A percentile compares a stretch with the other conserved stretches of the same genome.
phyloP scores from a whole-genome alignment of 805 yeast genomes.

The Tetrapisispora arboricola region DNA sequence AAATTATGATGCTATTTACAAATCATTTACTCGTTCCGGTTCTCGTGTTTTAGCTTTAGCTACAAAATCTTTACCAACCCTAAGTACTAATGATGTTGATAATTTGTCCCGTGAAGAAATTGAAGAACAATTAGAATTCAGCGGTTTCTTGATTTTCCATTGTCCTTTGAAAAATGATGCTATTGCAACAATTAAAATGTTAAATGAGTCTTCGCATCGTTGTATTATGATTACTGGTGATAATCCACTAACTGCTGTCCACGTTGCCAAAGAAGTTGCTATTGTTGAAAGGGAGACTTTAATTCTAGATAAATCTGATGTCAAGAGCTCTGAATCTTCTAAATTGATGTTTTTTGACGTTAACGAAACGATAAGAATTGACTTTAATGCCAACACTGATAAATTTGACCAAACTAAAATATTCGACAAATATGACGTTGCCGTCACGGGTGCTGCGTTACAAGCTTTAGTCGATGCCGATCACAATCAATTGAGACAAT shows the following conservation, averaged over 20 bases:
- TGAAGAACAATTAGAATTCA: constrained; percentile 67
- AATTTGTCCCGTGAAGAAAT: constrained; percentile 63
- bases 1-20: constrained; percentile 74
- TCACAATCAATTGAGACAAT: constrained; percentile 58
- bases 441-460: constrained; percentile 89
- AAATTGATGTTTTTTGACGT: constrained; percentile 79
- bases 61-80: constrained; percentile 56
- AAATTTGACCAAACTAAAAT: constrained; percentile 31
- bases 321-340: constrained; percentile 17
- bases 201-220: constrained; percentile 91
- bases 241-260: constrained; percentile 95
- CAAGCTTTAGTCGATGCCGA: constrained; percentile 41
- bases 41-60: constrained; percentile 95
- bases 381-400: constrained; percentile 48
- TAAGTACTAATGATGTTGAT: constrained; percentile 40
- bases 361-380: constrained; percentile 60
- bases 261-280: constrained; percentile 88
- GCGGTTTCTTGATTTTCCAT: constrained; percentile 92
- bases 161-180: constrained; percentile 96
- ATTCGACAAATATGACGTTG: constrained; percentile 66
- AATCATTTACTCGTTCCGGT: constrained; percentile 88
- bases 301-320: constrained; percentile 72
- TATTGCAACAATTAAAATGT: constrained; percentile 77
- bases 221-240: constrained; percentile 98
- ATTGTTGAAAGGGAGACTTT: constrained; percentile 77